phyloP scores from a whole-genome alignment of 225 moss, liverwort and hornwort genomes.

The Neckera pumila region DNA sequence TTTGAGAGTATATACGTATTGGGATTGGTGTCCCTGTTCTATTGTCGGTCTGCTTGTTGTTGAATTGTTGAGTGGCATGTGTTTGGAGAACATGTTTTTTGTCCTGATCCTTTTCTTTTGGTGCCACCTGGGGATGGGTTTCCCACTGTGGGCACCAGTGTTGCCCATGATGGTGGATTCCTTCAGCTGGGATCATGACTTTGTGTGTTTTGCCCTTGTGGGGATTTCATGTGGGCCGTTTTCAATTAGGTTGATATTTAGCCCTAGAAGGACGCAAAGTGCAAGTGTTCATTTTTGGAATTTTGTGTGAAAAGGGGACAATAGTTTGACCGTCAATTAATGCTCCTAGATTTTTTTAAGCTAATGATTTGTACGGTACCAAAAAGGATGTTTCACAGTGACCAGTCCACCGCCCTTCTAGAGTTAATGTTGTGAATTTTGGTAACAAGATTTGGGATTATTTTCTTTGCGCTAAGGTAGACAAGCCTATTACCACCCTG shows the following conservation, averaged over 20 bases:
- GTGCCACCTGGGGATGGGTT: not conserved
- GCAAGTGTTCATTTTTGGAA: not conserved
- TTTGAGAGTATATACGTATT: not conserved
- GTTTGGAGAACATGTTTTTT: not conserved
- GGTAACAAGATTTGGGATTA: not conserved
- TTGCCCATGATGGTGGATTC: not conserved
- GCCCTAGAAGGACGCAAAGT: not conserved
- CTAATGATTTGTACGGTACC: fast-evolving
- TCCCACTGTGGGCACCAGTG: not conserved
- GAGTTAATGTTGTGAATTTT: not conserved
- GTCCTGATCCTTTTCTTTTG: not conserved
- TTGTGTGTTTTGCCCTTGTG: no score
- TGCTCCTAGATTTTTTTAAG: fast-evolving
- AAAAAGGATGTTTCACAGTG: fast-evolving
- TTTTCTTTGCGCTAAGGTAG: fast-evolving
- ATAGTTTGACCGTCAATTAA: not conserved
- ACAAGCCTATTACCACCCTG: no score
- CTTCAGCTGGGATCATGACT: not conserved
- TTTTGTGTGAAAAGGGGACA: not conserved
- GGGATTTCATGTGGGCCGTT: not conserved
- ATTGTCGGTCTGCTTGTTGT: not conserved
- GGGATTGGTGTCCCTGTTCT: not conserved
- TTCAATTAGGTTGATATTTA: not conserved
- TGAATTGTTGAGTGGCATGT: not conserved
- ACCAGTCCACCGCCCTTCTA: fast-evolving